Conservation (phyloP, 345 rosid genomes). For the Syzygium aromaticum region DNA sequence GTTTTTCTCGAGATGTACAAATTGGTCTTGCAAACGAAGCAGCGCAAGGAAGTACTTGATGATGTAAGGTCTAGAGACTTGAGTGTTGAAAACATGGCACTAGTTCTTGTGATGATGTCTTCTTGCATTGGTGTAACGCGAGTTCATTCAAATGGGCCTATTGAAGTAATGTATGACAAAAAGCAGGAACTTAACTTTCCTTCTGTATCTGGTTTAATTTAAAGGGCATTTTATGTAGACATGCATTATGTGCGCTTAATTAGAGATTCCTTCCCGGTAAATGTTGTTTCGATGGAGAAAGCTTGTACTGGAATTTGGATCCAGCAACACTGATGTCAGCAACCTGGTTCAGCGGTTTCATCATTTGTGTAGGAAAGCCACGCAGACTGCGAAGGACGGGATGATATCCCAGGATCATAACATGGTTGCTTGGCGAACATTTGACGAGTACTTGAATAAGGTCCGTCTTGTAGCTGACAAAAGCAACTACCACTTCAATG, state of each 20-base stretch:
- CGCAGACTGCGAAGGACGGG: constrained; percentile 84
- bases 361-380: constrained; percentile 63
- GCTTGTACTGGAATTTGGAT: constrained; percentile 37
- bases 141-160: constrained; percentile 40
- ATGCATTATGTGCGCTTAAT: constrained; percentile 43
- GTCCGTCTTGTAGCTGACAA: constrained; percentile 47
- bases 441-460: constrained; percentile 55
- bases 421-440: constrained; percentile 58
- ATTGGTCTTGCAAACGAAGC: constrained; percentile 42
- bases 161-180: constrained; percentile 55
- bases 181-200: constrained; percentile 46
- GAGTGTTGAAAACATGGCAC: constrained; percentile 38
- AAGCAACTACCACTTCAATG: not conserved
- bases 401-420: constrained; percentile 60
- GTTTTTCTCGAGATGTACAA: constrained; percentile 59
- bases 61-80: constrained; percentile 44
- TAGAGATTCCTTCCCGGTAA: constrained; percentile 59
- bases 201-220: constrained; percentile 65
- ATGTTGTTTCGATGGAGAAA: constrained; percentile 64
- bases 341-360: constrained; percentile 60
- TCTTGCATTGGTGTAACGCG: constrained; percentile 50
- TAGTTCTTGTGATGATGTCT: constrained; percentile 52
- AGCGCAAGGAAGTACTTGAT: constrained; percentile 40
- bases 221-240: constrained; percentile 67
- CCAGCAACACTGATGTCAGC: constrained; percentile 28